Evolutionary conservation across 2,329 filamentous ascomycete species (phyloP), one percentile per base, ranked within the genome.

Genomic region (Pseudogymnoascus sp.): DNA sequence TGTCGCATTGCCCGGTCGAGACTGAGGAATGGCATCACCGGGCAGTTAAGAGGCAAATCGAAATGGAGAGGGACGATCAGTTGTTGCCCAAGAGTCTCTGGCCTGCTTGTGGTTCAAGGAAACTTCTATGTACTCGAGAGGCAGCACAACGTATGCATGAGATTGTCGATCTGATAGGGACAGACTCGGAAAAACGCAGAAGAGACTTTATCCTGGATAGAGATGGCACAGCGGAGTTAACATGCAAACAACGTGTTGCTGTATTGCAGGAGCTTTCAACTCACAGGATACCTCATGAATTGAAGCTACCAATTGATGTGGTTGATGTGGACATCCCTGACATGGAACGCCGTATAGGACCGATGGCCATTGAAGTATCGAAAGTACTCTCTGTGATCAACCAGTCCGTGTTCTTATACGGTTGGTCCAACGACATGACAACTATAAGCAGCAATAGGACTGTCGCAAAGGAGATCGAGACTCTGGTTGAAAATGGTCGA

Each of bases 381-480:
- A 68, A 76, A 10, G 75, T 78, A 5, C 74, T 89, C 61, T 83
- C 80, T 1, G 74, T 77, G 14, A 84, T 90, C 66, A 90, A 90
- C 69, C 73, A 77, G 60, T 85, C 84, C n/a, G 86, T 89, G 3
- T 88, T 90, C 70, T 75, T 89, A 60, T 85, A 85, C 69, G 87
- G 86, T 11, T 90, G 87, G 87, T 75, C 75, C 11, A 74, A 75
- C 6, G 77, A 78, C 0, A 70, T 80, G 40, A 87, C 84, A 3
- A 90, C 87, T 1, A 76, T 90, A 62, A 88, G 84, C 40, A 85
- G 83, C 65, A 90, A 90, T 71, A 79, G 84, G 14, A 80, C 80
- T 1, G 83, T 87, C 33, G 82, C 83, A 18, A 87, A 82, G 68
- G 80, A 84, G 66, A 82, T 90, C 53, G 83, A 89, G 67, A 73